Percentiles rank a stretch among this genome's conserved stretches.
Evolutionary conservation across 768 basidiomycete genomes (phyloP).

Genomic region (Cyclocybe aegerita): DNA sequence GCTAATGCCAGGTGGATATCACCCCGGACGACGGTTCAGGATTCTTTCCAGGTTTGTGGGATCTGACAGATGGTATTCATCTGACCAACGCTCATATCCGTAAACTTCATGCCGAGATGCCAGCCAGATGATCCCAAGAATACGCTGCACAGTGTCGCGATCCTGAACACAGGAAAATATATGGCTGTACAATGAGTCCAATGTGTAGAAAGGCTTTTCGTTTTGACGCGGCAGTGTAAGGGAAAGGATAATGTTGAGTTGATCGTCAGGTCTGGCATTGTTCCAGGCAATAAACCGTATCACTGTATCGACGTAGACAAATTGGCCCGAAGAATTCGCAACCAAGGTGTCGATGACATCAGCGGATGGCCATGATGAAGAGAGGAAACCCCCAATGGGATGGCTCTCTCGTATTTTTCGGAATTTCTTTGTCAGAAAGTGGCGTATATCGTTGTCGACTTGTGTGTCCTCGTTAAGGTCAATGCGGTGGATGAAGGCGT

Average conservation of each 20-base stretch:
- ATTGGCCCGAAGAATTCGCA: conserved; percentile 15
- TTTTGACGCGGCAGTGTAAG: background rate
- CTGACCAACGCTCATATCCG: no score
- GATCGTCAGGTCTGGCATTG: conserved; percentile 3
- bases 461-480: conserved; percentile 9
- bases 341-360: conserved; percentile 1
- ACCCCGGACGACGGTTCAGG: no score
- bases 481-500: background rate
- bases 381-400: conserved; percentile 1
- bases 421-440: conserved; percentile 11
- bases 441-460: conserved; percentile 9
- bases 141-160: no score
- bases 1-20: no score
- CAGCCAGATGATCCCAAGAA: no score
- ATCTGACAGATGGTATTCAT: no score
- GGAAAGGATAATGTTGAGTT: conserved; percentile 9
- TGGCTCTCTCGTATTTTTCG: conserved; percentile 10
- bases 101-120: no score
- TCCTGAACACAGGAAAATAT: conserved; percentile 7
- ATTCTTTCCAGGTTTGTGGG: no score
- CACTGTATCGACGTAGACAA: conserved; percentile 15
- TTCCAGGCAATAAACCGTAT: conserved; percentile 9
- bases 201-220: conserved; percentile 7
- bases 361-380: conserved; percentile 1
- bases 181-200: conserved; percentile 9